Base-by-base conservation (phyloP, 805 yeast genomes). In the Sugiyamaella boreocaroliniensis region DNA sequence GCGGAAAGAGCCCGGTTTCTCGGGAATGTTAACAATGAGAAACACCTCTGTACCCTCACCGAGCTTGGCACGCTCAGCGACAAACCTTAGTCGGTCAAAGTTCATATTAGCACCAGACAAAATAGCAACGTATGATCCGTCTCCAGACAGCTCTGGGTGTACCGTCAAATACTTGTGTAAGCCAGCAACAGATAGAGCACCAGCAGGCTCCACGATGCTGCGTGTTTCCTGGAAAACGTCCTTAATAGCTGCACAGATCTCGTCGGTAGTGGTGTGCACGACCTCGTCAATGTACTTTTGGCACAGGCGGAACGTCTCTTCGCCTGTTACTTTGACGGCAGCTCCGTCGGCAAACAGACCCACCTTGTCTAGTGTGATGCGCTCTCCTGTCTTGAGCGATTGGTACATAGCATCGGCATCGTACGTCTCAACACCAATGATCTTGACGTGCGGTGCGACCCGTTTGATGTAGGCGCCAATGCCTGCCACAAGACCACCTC, bases 261-360 rank as follows among this genome's bases (percentile, higher is more conserved):
- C 99, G 69, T 90, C 98, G 11, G 97, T 90, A 64, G 80, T 77
- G 4, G 89, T 97, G 26, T 79, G 74, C 4, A 90, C 83, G 43
- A 90, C 83, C 58, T 89, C 98, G 68, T 93, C 99, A n/a, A 95
- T 87, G 54, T 79, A 78, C 46, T 85, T 81, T 60, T 77, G 72
- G 60, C 89, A 81, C 10, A 92, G 77, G 63, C 93, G 77, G 76
- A 88, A 93, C 11, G 96, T 86, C 70, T 95, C 99, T 55, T 83
- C 86, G 55, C 99, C 99, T 19, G 89, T 76, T 22, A 83, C 68
- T 64, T 83, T 86, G 43, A 93, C 99, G 9, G 99, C 97, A 10
- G 99, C 89, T 67, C 99, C 99, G 68, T 93, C 99, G 19, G 99
- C 99, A 71, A 93, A 93, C 8, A 86, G 74, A n/a, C 99, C 99